These are phyloP conservation scores for Akanthomyces muscarius DNA, from an alignment of 2,329 filamentous ascomycete species.

Conservation along the genomic window DNA sequence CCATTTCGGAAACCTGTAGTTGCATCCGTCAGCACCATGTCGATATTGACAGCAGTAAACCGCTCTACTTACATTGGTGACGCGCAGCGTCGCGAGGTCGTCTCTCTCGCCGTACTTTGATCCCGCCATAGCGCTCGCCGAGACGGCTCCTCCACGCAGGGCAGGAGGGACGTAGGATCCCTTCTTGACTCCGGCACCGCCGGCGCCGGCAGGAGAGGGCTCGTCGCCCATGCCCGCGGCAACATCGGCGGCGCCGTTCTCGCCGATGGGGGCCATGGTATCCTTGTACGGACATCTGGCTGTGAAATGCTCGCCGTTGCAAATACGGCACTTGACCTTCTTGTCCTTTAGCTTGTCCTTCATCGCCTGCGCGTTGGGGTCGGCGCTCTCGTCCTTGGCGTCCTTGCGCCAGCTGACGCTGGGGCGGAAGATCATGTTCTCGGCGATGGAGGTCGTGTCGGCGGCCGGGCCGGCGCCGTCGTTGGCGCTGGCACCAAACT, in stretches of 20 bases:
- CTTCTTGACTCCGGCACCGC: constrained; percentile 58
- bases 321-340: constrained; percentile 99
- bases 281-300: constrained; percentile 99
- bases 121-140: constrained; percentile 59
- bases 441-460: constrained; percentile 89
- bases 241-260: constrained; percentile 50
- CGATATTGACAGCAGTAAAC: too few species aligned
- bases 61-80: constrained; percentile 81
- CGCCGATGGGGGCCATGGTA: constrained; percentile 87
- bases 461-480: constrained; percentile 76
- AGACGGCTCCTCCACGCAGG: constrained; percentile 65
- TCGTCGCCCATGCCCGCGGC: constrained; percentile 54
- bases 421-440: constrained; percentile 97
- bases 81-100: constrained; percentile 90
- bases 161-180: constrained; percentile 93
- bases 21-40: constrained; percentile 26
- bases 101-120: constrained; percentile 92
- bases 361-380: constrained; percentile 67
- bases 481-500: constrained; percentile 88
- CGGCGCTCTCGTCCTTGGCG: constrained; percentile 74
- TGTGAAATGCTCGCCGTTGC: constrained; percentile 98
- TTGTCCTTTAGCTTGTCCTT: constrained; percentile 92
- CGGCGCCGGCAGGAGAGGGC: constrained; percentile 39
- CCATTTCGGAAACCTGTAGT: constrained; percentile 84
- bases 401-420: constrained; percentile 91